phyloP scores from a whole-genome alignment of 495 filamentous ascomycete genomes.

The Lasiosphaeris hirsuta region DNA sequence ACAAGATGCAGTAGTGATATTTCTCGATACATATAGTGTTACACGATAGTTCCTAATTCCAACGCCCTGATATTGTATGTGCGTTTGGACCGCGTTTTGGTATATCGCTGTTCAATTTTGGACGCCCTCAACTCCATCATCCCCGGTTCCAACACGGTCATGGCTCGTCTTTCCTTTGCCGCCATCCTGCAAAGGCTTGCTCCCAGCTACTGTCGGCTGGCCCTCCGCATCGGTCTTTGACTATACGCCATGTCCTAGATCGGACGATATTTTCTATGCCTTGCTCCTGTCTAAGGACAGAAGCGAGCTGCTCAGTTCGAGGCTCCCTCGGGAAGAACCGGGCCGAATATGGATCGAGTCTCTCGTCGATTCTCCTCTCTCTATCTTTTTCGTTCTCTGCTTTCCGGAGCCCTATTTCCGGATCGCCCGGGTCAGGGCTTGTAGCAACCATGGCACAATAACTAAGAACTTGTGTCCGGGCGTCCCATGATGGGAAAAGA shows the following conservation, averaged over 20 bases:
- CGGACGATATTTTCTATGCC: constrained; percentile 86
- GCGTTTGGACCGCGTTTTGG: no score
- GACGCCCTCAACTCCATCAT: background rate
- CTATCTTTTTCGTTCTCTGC: constrained; percentile 66
- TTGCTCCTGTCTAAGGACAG: constrained; percentile 75
- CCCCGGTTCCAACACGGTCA: background rate
- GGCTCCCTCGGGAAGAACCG: constrained; percentile 81
- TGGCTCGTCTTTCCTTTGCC: constrained; percentile 15
- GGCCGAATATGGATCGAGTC: constrained; percentile 87
- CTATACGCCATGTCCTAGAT: constrained; percentile 73
- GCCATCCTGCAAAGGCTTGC: constrained; percentile 53
- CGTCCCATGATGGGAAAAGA: constrained; percentile 86
- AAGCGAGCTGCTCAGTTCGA: constrained; percentile 77
- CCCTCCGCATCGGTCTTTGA: constrained; percentile 74
- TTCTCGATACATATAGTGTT: no score
- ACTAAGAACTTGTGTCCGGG: constrained; percentile 76
- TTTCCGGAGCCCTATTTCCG: constrained; percentile 66
- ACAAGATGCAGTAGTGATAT: no score
- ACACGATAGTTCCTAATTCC: no score
- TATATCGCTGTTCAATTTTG: no score
- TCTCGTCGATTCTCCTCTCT: constrained; percentile 79
- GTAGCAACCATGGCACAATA: constrained; percentile 91
- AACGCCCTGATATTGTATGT: no score
- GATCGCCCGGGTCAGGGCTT: constrained; percentile 83
- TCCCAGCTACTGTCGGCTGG: constrained; percentile 53